phyloP scores from a whole-genome alignment of 83 land plant species.

The Isoetes engelmannii region DNA sequence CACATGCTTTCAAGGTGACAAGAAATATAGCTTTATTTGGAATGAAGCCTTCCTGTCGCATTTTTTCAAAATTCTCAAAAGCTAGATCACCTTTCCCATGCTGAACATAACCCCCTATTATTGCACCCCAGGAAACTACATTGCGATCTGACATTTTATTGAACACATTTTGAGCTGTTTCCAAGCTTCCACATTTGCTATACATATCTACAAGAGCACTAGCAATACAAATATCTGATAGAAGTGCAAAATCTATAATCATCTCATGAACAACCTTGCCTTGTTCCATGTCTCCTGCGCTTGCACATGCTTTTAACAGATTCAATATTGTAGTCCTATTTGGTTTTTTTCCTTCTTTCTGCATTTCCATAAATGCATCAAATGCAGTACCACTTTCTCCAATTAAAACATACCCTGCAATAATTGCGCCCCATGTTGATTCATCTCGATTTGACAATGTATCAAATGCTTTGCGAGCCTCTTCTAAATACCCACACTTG shows the following conservation, averaged over 20 bases:
- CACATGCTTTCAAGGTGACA: conserved; percentile 1
- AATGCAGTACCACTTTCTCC: background rate
- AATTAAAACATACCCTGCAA: conserved; percentile 45
- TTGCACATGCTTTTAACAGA: no score
- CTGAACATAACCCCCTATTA: conserved; percentile 5
- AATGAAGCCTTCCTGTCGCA: conserved; percentile 4
- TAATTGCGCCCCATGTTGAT: conserved; percentile 41
- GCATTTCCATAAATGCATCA: no score
- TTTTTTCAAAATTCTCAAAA: background rate
- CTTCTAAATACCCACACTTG: conserved; percentile 40
- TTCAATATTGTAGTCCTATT: no score
- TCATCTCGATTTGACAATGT: conserved; percentile 43
- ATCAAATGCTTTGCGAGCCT: conserved; percentile 53
- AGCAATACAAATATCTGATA: no score
- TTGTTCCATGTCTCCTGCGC: no score
- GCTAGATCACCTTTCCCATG: background rate
- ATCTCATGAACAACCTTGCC: no score
- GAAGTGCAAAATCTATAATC: no score
- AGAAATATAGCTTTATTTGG: conserved; percentile 6
- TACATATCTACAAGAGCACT: conserved; percentile 11
- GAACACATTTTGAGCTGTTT: background rate
- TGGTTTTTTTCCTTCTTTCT: no score
- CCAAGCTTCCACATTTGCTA: conserved; percentile 13
- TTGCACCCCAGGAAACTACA: conserved; percentile 16
- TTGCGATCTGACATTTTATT: conserved; percentile 1